Evolutionary conservation across 768 basidiomycete genomes (phyloP).

Genomic region (Mycena vulgaris): DNA sequence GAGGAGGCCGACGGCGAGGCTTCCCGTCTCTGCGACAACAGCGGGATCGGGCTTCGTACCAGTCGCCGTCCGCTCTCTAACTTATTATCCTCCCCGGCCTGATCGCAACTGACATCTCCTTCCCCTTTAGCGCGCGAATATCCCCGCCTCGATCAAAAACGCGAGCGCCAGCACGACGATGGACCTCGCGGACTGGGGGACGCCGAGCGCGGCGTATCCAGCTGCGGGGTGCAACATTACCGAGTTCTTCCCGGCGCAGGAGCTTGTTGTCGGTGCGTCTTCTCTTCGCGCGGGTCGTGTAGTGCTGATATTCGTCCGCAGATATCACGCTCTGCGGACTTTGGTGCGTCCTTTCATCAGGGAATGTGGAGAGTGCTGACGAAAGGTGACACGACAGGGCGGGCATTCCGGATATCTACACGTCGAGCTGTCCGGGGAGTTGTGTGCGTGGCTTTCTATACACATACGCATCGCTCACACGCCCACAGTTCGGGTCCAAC

Average conservation of each 20-base stretch:
- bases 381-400: constrained; percentile 61
- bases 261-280: constrained; percentile 56
- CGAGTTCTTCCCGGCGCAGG: constrained; percentile 62
- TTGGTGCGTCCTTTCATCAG: constrained; percentile 50
- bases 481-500: constrained; percentile 63
- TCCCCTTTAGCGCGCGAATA: constrained; percentile 1
- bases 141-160: constrained; percentile 38
- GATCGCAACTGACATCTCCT: background rate
- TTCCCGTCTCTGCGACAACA: too few relatives aligned
- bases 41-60: too few relatives aligned
- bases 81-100: too few relatives aligned
- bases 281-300: too few relatives aligned
- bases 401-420: constrained; percentile 62
- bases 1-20: too few relatives aligned
- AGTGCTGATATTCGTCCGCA: too few relatives aligned
- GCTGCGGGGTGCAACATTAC: constrained; percentile 60
- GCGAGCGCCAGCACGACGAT: constrained; percentile 2
- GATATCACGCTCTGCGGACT: constrained; percentile 70
- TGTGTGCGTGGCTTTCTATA: constrained; percentile 54
- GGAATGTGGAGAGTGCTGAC: background rate
- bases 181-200: constrained; percentile 56
- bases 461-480: background rate
- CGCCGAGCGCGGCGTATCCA: constrained; percentile 60
- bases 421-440: constrained; percentile 59
- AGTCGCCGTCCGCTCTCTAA: too few relatives aligned